phyloP scores from a whole-genome alignment of 2,329 filamentous ascomycete species.

The Fusarium brevicatenulatum region DNA sequence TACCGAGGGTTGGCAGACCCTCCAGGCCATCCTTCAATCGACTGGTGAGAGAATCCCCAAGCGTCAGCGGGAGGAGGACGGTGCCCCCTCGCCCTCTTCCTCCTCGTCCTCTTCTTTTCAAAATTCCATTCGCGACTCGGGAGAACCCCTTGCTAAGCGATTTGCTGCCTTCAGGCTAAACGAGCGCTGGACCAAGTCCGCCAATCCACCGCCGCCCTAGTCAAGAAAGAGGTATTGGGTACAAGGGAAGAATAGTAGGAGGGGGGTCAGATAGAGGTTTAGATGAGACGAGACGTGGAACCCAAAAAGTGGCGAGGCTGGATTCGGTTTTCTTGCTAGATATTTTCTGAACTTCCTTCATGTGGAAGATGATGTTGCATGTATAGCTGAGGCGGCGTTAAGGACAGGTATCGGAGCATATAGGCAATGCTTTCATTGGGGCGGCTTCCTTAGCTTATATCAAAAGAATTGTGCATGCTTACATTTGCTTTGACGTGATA shows the following conservation, averaged over 20 bases:
- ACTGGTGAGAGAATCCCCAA: slow-evolving; percentile 96
- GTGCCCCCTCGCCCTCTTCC: slow-evolving; percentile 44
- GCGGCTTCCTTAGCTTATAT: slow-evolving; percentile 11
- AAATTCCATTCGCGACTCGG: slow-evolving; percentile 50
- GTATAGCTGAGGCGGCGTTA: slow-evolving; percentile 31
- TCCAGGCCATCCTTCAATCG: slow-evolving; percentile 93
- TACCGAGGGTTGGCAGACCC: slow-evolving; percentile 91
- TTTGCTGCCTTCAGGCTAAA: slow-evolving; percentile 74
- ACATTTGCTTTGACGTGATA: neutral
- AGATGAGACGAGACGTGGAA: neutral
- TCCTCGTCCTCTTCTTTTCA: slow-evolving; percentile 45
- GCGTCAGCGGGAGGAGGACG: slow-evolving; percentile 60
- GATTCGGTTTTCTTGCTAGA: slow-evolving; percentile 3
- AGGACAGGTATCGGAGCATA: slow-evolving; percentile 34
- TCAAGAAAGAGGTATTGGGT: slow-evolving; percentile 25
- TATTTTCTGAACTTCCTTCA: slow-evolving; percentile 24
- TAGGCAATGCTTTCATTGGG: slow-evolving; percentile 17
- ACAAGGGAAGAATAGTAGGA: neutral
- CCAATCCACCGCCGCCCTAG: slow-evolving; percentile 40
- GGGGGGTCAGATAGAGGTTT: neutral
- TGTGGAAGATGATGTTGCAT: slow-evolving; percentile 28
- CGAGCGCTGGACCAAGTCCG: slow-evolving; percentile 48
- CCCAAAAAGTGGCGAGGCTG: slow-evolving; percentile 7
- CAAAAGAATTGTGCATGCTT: neutral
- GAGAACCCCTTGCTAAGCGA: slow-evolving; percentile 71